Percentiles rank a stretch among this genome's conserved stretches.
Conservation (phyloP, 2,329 filamentous ascomycete species). For the Pleomassaria siparia region DNA sequence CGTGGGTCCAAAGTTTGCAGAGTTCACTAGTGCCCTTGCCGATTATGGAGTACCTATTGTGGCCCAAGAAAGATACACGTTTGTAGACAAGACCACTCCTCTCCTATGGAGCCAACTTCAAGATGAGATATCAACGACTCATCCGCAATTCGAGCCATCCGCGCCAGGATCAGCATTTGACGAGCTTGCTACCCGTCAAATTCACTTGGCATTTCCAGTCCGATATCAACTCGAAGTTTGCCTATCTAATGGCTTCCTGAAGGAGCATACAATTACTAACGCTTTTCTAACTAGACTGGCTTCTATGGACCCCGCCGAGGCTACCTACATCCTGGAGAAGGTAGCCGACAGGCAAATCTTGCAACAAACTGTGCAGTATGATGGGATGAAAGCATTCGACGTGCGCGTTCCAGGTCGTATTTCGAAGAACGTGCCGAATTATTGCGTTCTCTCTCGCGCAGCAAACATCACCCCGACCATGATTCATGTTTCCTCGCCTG, state of each 20-base stretch:
- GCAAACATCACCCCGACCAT: conserved; percentile 82
- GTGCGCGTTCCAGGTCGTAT: conserved; percentile 34
- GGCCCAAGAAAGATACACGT: conserved; percentile 46
- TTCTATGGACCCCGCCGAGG: conserved; percentile 54
- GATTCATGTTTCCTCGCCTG: conserved; percentile 74
- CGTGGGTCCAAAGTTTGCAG: conserved; percentile 39
- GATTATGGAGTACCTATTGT: conserved; percentile 71
- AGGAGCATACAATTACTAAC: conserved; percentile 70
- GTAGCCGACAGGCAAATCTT: conserved; percentile 64
- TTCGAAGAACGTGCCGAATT: conserved; percentile 59
- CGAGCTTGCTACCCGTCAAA: conserved; percentile 33
- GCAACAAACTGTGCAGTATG: conserved; percentile 61
- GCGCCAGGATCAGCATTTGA: conserved; percentile 18
- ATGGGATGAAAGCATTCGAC: conserved; percentile 75
- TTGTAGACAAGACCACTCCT: conserved; percentile 23
- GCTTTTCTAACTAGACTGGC: conserved; percentile 68
- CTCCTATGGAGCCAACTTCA: conserved; percentile 30
- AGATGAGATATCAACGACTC: conserved; percentile 29
- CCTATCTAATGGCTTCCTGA: conserved; percentile 75
- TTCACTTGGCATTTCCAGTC: conserved; percentile 60
- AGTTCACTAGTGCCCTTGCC: conserved; percentile 58
- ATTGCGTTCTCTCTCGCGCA: conserved; percentile 76
- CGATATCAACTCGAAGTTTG: conserved; percentile 93
- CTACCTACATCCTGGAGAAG: conserved; percentile 71
- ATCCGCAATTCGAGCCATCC: conserved; percentile 19